These are phyloP conservation scores for Torrubiella hemipterigena DNA, from an alignment of 2,329 filamentous ascomycete genomes.

Conservation along the genomic window DNA sequence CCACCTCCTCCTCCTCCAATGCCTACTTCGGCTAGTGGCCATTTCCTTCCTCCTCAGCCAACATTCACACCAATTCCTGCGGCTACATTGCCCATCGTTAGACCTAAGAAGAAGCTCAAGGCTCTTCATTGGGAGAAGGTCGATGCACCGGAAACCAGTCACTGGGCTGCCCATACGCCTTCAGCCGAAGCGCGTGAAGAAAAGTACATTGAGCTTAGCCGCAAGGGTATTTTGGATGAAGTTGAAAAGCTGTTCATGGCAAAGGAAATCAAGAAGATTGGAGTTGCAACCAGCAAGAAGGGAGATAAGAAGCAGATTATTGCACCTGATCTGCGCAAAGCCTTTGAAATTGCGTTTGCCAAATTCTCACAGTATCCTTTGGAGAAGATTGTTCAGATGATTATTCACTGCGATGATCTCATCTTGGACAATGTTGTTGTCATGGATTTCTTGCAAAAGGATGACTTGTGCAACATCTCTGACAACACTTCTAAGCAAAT, in stretches of 20 bases:
- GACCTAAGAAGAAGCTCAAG: conserved; percentile 99
- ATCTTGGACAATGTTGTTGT: conserved; percentile 82
- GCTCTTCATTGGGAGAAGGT: conserved; percentile 99
- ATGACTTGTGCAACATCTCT: conserved; percentile 83
- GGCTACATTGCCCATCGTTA: conserved; percentile 63
- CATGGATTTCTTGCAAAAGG: conserved; percentile 92
- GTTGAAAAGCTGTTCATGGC: conserved; percentile 96
- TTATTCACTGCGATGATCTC: conserved; percentile 87
- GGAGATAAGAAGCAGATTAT: conserved; percentile 98
- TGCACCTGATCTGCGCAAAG: conserved; percentile 77
- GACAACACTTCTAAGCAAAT: conserved; percentile 85
- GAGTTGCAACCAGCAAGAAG: conserved; percentile 59
- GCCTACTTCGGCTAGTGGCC: conserved; percentile 59
- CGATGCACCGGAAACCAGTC: conserved; percentile 78
- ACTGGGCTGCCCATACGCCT: conserved; percentile 80
- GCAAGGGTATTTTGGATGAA: conserved; percentile 92
- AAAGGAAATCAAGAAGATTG: conserved; percentile 87
- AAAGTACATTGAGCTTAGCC: conserved; percentile 86
- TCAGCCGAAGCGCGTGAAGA: conserved; percentile 86
- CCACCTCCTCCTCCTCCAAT: conserved; percentile 51
- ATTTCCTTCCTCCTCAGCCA: conserved; percentile 59
- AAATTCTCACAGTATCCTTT: conserved; percentile 81
- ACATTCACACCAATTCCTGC: conserved; percentile 40
- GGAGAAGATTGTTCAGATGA: conserved; percentile 80
- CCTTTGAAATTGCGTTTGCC: conserved; percentile 75